Percentiles rank a stretch among this genome's conserved stretches.
Conservation (phyloP, 2,329 filamentous ascomycete species). For the Mycosphaerella arachidis region DNA sequence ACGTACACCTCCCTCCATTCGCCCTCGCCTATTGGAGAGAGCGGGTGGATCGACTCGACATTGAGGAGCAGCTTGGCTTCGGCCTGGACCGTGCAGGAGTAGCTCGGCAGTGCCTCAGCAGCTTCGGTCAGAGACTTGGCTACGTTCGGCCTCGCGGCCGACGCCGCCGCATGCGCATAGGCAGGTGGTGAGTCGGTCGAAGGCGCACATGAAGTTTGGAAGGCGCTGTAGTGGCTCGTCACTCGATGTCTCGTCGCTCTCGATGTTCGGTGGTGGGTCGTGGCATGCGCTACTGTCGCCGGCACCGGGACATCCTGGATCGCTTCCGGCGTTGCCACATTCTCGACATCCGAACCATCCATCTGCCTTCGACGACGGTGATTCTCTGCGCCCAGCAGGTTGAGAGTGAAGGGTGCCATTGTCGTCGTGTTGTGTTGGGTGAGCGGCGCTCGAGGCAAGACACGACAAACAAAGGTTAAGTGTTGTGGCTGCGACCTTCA, state of each 20-base stretch:
- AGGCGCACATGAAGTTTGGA: conserved; percentile 31
- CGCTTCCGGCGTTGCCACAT: background rate
- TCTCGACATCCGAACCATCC: background rate
- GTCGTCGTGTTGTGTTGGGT: no score
- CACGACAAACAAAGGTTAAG: background rate
- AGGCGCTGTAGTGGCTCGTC: conserved; percentile 34
- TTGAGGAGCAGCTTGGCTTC: conserved; percentile 32
- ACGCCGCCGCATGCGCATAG: conserved; percentile 32
- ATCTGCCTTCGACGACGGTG: background rate
- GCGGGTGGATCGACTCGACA: conserved; percentile 32
- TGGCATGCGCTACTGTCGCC: background rate
- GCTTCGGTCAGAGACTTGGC: conserved; percentile 13
- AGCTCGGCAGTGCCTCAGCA: conserved; percentile 30
- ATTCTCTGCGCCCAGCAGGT: background rate
- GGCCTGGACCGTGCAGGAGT: conserved; percentile 31
- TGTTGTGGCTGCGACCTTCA: background rate
- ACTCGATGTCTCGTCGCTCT: conserved; percentile 18
- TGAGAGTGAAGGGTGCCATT: conserved; percentile 3
- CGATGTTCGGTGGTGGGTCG: background rate
- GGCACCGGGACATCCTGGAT: background rate
- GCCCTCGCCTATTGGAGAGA: conserved; percentile 26
- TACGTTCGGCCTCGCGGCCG: conserved; percentile 13
- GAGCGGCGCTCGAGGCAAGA: background rate
- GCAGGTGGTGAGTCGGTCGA: conserved; percentile 30
- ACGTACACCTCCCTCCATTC: conserved; percentile 50